Base-by-base conservation (phyloP, 2,329 filamentous ascomycete genomes). In the Penicillium glabrum region DNA sequence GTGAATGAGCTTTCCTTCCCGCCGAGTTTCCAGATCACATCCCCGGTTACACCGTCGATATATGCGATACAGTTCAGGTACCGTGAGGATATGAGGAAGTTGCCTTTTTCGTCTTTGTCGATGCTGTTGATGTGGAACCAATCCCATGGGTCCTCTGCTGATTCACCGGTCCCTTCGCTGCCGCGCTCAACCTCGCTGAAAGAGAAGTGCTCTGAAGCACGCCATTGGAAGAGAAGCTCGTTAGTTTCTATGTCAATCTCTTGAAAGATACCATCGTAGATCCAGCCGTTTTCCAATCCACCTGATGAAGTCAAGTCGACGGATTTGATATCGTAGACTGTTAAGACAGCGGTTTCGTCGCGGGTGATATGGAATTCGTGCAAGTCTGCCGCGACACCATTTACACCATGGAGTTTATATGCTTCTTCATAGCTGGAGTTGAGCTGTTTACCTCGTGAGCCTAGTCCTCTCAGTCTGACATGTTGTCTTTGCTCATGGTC, bases 41-140 rank as follows among this genome's bases (percentile, higher is more conserved):
- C 70, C 8, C 82, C 81, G 2, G 71, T 73, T 3, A 67, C 66
- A 16, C 78, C 76, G 49, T 78, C 72, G 41, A 79, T 71, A 56
- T 78, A 77, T 19, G 73, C 73, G 39, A 84, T 57, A 27, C 58
- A 62, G 44, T 60, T 61, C 31, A 62, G 54, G 26, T 68, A 75
- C 21, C 79, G 75, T 0, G 74, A 70, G 0, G 77, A 81, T 44
- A 82, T 66, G 4, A 79, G 67, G 44, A 75, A 79, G 53, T 79
- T 76, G 11, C 77, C 80, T 1, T 74, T 69, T 3, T 65, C 59
- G 59, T 82, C 79, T 67, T 83, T 82, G 65, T 80, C 79, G 54
- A 83, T 72, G 44, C 78, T 80, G 67, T 82, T 84, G 67, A 84
- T 78, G 66, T 84, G 82, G 69, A 83, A 83, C 67, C 79, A 84